Evolutionary conservation across 2,329 filamentous ascomycete species (phyloP).

Genomic region (Cordyceps tenuipes): DNA sequence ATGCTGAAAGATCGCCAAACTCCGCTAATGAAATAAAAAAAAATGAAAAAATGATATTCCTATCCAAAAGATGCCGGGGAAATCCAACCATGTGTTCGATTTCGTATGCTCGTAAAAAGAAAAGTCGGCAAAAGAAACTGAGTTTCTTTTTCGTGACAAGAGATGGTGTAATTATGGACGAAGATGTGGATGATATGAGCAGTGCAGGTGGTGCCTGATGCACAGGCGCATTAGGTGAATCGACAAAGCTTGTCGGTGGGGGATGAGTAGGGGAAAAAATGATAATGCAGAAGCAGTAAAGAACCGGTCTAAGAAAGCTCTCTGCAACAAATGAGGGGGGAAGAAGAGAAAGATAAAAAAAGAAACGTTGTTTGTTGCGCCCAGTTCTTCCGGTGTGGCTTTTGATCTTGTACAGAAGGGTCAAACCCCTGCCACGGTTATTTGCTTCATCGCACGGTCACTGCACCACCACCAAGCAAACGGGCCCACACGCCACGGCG

Average conservation of each 20-base stretch:
- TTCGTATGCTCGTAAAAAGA: constrained; percentile 6
- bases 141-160: constrained; percentile 1
- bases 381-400: constrained; percentile 14
- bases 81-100: constrained; percentile 5
- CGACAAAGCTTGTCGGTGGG: background rate
- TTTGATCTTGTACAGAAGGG: constrained; percentile 13
- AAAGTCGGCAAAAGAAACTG: background rate
- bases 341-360: background rate
- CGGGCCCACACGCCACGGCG: constrained; percentile 46
- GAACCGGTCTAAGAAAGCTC: constrained; percentile 9
- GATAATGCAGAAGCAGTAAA: constrained; percentile 2
- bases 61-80: constrained; percentile 5
- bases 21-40: background rate
- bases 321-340: background rate
- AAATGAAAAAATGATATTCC: background rate
- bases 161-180: constrained; percentile 1
- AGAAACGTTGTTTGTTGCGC: background rate
- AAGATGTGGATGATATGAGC: constrained; percentile 1
- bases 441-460: constrained; percentile 28
- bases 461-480: constrained; percentile 37
- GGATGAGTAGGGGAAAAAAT: background rate
- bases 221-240: constrained; percentile 8
- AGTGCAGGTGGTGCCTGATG: constrained; percentile 7
- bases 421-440: constrained; percentile 13
- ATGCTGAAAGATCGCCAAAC: constrained; percentile 1